A percentile compares a stretch with the other conserved stretches of the same genome.
Evolutionary conservation across 345 rosid species (phyloP).

Genomic region (Gossypium herbaceum): DNA sequence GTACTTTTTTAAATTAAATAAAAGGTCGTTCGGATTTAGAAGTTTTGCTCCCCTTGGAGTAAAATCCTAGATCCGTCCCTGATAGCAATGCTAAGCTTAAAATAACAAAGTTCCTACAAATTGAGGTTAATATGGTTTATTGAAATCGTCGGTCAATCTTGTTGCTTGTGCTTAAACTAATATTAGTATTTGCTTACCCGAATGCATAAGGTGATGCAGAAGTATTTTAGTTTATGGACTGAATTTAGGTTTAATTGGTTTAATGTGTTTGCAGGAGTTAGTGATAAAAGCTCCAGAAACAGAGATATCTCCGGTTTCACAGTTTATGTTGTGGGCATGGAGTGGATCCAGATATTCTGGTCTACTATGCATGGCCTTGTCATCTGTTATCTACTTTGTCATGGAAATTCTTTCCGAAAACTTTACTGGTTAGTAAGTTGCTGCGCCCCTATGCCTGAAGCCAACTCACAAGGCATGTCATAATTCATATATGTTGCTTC

Average conservation of each 20-base stretch:
- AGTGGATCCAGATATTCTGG: slow-evolving; percentile 90
- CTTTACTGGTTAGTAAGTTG: slow-evolving; percentile 50
- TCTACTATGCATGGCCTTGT: slow-evolving; percentile 59
- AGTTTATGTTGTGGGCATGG: slow-evolving; percentile 66
- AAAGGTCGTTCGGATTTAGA: too few relatives aligned
- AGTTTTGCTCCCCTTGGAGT: too few relatives aligned
- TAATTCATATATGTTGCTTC: too few relatives aligned
- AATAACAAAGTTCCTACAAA: background rate
- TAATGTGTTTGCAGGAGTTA: slow-evolving; percentile 50
- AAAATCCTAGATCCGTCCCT: too few relatives aligned
- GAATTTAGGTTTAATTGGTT: background rate
- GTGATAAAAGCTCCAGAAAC: slow-evolving; percentile 42
- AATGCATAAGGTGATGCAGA: background rate
- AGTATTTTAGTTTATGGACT: background rate
- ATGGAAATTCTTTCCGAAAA: slow-evolving; percentile 67
- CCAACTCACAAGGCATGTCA: background rate
- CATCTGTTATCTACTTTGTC: slow-evolving; percentile 60
- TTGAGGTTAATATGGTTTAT: background rate
- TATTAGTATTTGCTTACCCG: background rate
- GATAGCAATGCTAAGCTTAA: background rate
- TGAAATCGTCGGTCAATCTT: background rate
- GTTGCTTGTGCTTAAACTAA: background rate
- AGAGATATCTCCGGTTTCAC: slow-evolving; percentile 47
- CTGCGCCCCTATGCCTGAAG: background rate
- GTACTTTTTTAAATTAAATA: too few relatives aligned